Percentiles rank a stretch among this genome's conserved stretches.
phyloP scores from a whole-genome alignment of 1,139 yeast species.

The Wickerhamomyces sp. region DNA sequence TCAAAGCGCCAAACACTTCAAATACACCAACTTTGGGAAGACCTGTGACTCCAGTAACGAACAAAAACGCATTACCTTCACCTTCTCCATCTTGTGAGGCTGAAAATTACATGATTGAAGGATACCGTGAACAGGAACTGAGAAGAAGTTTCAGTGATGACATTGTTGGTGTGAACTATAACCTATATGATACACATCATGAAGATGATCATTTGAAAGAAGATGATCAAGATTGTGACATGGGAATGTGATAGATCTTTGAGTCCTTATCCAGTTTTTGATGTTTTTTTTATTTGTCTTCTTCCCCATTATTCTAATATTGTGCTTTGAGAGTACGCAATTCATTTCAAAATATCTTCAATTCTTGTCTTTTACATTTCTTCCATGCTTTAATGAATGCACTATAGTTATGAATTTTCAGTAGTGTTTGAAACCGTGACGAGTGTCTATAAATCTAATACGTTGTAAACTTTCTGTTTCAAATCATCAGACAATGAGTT shows the following conservation, averaged over 20 bases:
- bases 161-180: conserved; percentile 21
- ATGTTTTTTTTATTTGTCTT: too few species aligned
- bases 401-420: too few species aligned
- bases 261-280: too few species aligned
- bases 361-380: too few species aligned
- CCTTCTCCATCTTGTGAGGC: conserved; percentile 33
- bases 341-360: too few species aligned
- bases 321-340: too few species aligned
- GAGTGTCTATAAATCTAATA: background rate
- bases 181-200: conserved; percentile 19
- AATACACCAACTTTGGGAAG: background rate
- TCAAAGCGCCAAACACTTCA: conserved; percentile 10
- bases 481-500: conserved; percentile 3
- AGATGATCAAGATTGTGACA: conserved; percentile 10
- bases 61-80: conserved; percentile 2
- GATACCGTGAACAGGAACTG: conserved; percentile 24
- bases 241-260: too few species aligned
- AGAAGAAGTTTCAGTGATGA: conserved; percentile 21
- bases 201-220: conserved; percentile 19
- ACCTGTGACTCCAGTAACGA: background rate
- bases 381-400: too few species aligned
- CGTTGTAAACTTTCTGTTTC: background rate
- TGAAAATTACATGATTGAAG: conserved; percentile 36
- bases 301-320: too few species aligned
- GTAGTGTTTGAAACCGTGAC: too few species aligned